These are phyloP conservation scores for Ogataea populi-albae DNA, from an alignment of 805 yeast species.

Conservation along the genomic window DNA sequence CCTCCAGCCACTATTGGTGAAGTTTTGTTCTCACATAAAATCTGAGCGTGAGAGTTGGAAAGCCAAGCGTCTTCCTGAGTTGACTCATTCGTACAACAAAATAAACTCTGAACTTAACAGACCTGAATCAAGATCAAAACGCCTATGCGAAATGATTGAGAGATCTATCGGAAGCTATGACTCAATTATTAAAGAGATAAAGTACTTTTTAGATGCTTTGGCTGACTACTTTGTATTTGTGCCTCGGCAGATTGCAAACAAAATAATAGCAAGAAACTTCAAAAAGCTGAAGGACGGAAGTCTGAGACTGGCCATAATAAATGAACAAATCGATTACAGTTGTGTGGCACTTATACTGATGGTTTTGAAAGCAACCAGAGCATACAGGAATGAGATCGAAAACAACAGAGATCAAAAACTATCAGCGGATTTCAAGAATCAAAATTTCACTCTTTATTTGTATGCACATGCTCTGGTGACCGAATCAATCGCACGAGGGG, in stretches of 20 bases:
- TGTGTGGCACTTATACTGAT: constrained; percentile 22
- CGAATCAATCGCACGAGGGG: constrained; percentile 15
- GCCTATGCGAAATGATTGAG: constrained; percentile 13
- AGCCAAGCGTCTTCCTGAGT: not conserved
- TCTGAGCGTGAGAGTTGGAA: not conserved
- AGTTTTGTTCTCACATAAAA: not conserved
- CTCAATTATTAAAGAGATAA: constrained; percentile 3
- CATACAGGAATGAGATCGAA: not conserved
- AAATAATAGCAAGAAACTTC: constrained; percentile 13
- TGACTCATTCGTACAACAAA: not conserved
- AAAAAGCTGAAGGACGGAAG: constrained; percentile 3
- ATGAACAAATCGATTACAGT: constrained; percentile 19
- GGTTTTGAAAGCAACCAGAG: constrained; percentile 9
- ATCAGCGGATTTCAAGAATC: not conserved
- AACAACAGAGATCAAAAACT: not conserved
- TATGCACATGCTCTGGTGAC: constrained; percentile 17
- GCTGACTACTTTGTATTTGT: constrained; percentile 13
- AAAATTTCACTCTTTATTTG: constrained; percentile 16
- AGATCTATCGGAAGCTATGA: constrained; percentile 18
- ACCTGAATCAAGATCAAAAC: not conserved
- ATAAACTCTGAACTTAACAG: not conserved
- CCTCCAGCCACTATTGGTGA: not conserved
- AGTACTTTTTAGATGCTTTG: constrained; percentile 5
- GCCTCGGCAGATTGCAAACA: constrained; percentile 13
- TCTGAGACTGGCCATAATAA: constrained; percentile 11